Conservation (phyloP, 805 yeast species). For the Ogataea zsoltii region DNA sequence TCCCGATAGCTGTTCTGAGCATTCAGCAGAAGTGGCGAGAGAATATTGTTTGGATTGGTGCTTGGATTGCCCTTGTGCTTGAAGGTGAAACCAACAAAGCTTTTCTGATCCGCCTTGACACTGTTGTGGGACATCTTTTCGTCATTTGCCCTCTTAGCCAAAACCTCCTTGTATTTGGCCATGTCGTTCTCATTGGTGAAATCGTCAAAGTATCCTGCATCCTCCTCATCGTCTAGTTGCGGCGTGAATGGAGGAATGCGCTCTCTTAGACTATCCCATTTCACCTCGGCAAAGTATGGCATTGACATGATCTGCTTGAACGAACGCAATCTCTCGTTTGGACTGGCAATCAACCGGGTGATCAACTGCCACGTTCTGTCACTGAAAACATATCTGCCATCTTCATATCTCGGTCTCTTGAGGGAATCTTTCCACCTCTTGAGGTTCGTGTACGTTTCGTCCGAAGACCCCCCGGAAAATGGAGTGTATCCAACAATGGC, state of each 20-base stretch:
- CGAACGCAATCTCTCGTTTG: conserved; percentile 69
- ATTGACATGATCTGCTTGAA: conserved; percentile 79
- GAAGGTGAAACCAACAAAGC: conserved; percentile 94
- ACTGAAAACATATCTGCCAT: conserved; percentile 88
- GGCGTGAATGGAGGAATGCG: conserved; percentile 95
- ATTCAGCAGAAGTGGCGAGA: conserved; percentile 34
- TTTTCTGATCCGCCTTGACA: conserved; percentile 59
- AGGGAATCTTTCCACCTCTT: conserved; percentile 90
- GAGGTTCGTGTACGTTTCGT: conserved; percentile 91
- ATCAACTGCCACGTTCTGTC: conserved; percentile 95
- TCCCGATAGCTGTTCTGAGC: conserved; percentile 24
- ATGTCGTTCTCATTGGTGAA: conserved; percentile 94
- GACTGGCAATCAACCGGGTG: conserved; percentile 76
- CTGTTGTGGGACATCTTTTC: conserved; percentile 75
- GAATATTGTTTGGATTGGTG: conserved; percentile 40
- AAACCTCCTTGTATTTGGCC: conserved; percentile 96
- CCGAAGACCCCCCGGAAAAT: conserved; percentile 88
- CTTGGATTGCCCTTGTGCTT: conserved; percentile 73
- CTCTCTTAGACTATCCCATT: conserved; percentile 69
- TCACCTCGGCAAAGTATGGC: conserved; percentile 81
- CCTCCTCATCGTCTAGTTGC: conserved; percentile 93
- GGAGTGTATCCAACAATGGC: conserved; percentile 97
- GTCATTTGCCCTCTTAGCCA: conserved; percentile 85
- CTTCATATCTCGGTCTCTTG: conserved; percentile 87
- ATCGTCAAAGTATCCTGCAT: conserved; percentile 98